These are phyloP conservation scores for Chaetomiaceae sp. DNA, from an alignment of 2,329 filamentous ascomycete species.

Conservation along the genomic window DNA sequence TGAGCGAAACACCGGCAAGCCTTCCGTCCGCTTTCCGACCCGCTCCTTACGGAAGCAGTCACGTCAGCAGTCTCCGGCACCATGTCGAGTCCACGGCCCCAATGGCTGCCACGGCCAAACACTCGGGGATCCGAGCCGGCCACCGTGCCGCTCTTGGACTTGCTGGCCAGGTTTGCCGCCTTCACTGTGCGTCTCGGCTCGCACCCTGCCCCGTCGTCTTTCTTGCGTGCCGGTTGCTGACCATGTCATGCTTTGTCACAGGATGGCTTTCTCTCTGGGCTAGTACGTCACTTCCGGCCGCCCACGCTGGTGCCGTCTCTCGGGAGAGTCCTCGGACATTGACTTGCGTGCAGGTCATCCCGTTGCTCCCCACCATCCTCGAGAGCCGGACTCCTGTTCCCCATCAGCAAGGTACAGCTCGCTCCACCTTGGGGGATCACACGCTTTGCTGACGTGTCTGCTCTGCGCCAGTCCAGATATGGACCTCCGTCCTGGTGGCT, in stretches of 20 bases:
- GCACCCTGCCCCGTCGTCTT: background rate
- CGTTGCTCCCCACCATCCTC: slow-evolving; percentile 21
- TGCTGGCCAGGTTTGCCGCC: slow-evolving; percentile 15
- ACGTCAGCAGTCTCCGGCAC: slow-evolving; percentile 1
- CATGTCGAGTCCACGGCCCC: background rate
- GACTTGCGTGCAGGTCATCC: slow-evolving; percentile 14
- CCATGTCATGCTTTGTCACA: background rate
- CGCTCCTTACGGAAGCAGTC: slow-evolving; percentile 1
- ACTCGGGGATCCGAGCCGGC: background rate
- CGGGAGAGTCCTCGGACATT: background rate
- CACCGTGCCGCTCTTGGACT: slow-evolving; percentile 8
- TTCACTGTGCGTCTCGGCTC: slow-evolving; percentile 12
- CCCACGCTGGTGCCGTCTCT: no score
- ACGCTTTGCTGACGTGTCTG: background rate
- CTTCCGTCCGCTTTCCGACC: background rate
- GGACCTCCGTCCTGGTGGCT: slow-evolving; percentile 21
- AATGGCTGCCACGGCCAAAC: background rate
- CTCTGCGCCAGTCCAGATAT: slow-evolving; percentile 21
- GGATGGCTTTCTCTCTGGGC: slow-evolving; percentile 19
- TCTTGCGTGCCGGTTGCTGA: background rate
- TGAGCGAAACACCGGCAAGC: background rate
- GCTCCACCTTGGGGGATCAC: no score
- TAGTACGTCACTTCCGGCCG: slow-evolving; percentile 8
- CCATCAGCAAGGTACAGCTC: slow-evolving; percentile 12
- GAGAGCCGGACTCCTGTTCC: slow-evolving; percentile 11